phyloP scores from a whole-genome alignment of 345 rosid genomes.

The Abelmoschus esculentus region DNA sequence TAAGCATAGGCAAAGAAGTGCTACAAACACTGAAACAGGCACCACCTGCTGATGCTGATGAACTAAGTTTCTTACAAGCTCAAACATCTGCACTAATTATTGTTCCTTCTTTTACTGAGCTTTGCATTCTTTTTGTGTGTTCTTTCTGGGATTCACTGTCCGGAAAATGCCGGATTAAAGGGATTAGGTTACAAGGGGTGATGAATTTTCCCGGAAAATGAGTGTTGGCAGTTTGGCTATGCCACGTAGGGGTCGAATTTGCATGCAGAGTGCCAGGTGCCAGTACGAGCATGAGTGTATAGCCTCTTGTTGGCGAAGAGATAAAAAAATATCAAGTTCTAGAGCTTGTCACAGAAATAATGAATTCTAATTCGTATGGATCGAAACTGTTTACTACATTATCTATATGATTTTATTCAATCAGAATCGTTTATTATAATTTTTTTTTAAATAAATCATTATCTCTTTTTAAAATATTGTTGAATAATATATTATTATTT shows the following conservation, averaged over 20 bases:
- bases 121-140: background rate
- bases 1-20: conserved; percentile 67
- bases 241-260: conserved; percentile 6
- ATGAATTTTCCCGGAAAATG: background rate
- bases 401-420: too few species aligned
- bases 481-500: too few species aligned
- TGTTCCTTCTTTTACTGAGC: background rate
- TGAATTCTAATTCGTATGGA: too few species aligned
- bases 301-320: background rate
- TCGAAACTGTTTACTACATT: too few species aligned
- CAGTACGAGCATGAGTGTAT: background rate
- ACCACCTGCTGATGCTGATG: conserved; percentile 49
- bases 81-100: background rate
- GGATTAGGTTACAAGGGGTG: background rate
- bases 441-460: too few species aligned
- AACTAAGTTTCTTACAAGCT: conserved; percentile 13
- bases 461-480: too few species aligned
- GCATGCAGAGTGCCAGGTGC: conserved; percentile 5
- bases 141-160: too few species aligned
- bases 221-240: background rate
- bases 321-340: background rate
- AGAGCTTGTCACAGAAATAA: too few species aligned
- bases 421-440: too few species aligned
- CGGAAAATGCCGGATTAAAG: too few species aligned
- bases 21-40: conserved; percentile 67